A percentile compares a stretch with the other conserved stretches of the same genome.
Conservation (phyloP, 2,329 filamentous ascomycete genomes). For the Pezicula rhizophila region DNA sequence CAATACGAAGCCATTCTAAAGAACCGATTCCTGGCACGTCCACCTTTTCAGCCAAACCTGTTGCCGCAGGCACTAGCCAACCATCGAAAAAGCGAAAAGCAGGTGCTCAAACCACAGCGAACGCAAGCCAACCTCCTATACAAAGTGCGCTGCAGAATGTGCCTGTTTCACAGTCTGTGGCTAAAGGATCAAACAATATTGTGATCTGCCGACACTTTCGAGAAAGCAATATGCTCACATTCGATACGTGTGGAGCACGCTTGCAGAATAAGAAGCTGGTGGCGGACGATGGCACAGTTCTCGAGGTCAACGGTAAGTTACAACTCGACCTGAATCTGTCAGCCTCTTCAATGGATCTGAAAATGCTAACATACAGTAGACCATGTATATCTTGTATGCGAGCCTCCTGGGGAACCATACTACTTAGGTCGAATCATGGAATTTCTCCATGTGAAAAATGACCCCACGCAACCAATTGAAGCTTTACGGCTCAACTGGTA, state of each 20-base stretch:
- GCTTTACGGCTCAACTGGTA: slow-evolving; percentile 95
- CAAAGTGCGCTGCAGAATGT: slow-evolving; percentile 8
- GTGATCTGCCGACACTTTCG: slow-evolving; percentile 22
- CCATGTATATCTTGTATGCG: slow-evolving; percentile 93
- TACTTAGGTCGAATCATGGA: slow-evolving; percentile 98
- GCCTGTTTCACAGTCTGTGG: slow-evolving; percentile 6
- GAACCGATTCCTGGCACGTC: slow-evolving; percentile 51
- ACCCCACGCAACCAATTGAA: slow-evolving; percentile 68
- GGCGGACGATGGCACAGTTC: slow-evolving; percentile 83
- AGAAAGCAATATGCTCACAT: slow-evolving; percentile 84
- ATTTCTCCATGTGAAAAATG: slow-evolving; percentile 78
- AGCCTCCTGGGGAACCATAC: slow-evolving; percentile 95
- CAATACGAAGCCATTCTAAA: slow-evolving; percentile 29
- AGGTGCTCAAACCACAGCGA: slow-evolving; percentile 27
- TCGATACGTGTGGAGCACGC: slow-evolving; percentile 63
- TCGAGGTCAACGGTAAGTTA: slow-evolving; percentile 77
- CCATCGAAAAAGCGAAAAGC: slow-evolving; percentile 83
- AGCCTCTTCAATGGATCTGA: slow-evolving; percentile 4
- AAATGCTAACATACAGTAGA: slow-evolving; percentile 38
- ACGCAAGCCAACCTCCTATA: slow-evolving; percentile 7
- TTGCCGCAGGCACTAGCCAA: slow-evolving; percentile 29
- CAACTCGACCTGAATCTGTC: background rate
- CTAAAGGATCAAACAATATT: slow-evolving; percentile 14
- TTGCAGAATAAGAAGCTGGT: slow-evolving; percentile 73
- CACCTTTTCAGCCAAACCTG: slow-evolving; percentile 45